A percentile compares a stretch with the other conserved stretches of the same genome.
Conservation (phyloP, 2,329 filamentous ascomycete genomes). For the Trichoderma harzianum region DNA sequence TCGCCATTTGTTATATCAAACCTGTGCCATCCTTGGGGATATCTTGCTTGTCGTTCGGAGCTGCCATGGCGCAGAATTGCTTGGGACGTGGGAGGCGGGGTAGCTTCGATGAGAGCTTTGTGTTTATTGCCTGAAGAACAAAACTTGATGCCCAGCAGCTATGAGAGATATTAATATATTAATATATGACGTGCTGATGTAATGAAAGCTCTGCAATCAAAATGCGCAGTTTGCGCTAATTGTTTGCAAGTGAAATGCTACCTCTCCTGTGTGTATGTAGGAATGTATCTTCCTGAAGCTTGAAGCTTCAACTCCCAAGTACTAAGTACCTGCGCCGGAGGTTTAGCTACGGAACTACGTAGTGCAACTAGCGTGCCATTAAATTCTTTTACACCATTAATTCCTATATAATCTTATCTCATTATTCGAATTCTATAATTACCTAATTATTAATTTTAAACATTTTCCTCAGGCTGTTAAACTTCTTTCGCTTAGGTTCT, state of each 20-base stretch:
- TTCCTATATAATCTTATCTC: neutral
- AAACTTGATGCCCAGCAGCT: neutral
- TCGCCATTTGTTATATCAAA: neutral
- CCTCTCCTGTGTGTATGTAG: neutral
- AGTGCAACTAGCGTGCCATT: neutral
- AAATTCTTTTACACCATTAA: neutral
- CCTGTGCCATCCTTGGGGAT: slow-evolving; percentile 11
- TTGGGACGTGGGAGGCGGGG: slow-evolving; percentile 6
- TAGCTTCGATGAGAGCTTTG: slow-evolving; percentile 6
- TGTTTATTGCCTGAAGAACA: neutral
- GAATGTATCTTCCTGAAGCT: neutral
- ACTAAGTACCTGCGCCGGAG: neutral
- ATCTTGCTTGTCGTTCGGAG: neutral
- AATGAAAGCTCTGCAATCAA: neutral
- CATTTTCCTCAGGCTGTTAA: slow-evolving; percentile 14
- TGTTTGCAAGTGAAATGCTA: slow-evolving; percentile 7
- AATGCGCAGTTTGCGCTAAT: slow-evolving; percentile 12
- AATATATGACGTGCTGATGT: neutral
- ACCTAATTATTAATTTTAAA: slow-evolving; percentile 14
- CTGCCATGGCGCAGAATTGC: slow-evolving; percentile 1
- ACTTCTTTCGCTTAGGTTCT: slow-evolving; percentile 16
- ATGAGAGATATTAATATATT: slow-evolving; percentile 9
- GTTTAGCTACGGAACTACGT: neutral
- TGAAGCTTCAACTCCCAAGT: neutral
- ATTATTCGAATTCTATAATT: neutral